Percentiles rank a stretch among this genome's conserved stretches.
phyloP scores from a whole-genome alignment of 1,284 basidiomycete genomes.

The Athelia sp. region DNA sequence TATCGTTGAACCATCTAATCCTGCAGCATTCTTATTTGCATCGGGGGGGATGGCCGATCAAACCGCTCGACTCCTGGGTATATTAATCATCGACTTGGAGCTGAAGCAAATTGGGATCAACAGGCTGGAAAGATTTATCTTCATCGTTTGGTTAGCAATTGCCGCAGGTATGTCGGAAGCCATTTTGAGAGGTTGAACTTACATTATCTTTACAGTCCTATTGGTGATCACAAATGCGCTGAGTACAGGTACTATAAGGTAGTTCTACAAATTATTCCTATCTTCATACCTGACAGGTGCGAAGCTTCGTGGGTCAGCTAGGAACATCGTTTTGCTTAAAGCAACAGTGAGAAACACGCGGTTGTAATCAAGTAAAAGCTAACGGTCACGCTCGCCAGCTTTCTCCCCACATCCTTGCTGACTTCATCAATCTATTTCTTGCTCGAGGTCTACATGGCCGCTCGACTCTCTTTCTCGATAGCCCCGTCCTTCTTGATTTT shows the following conservation, averaged over 20 bases:
- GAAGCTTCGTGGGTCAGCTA: conserved; percentile 7
- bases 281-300: conserved; percentile 2
- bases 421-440: conserved; percentile 35
- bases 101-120: conserved; percentile 28
- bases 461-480: conserved; percentile 30
- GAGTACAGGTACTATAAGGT: conserved; percentile 34
- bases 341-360: conserved; percentile 27
- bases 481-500: conserved; percentile 20
- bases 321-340: conserved; percentile 28
- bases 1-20: conserved; percentile 2
- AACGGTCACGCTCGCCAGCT: conserved; percentile 23
- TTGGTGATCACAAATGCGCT: conserved; percentile 39
- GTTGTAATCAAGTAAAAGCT: background rate
- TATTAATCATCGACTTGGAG: conserved; percentile 37
- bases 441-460: conserved; percentile 37
- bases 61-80: conserved; percentile 36
- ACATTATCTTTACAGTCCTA: conserved; percentile 26
- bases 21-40: conserved; percentile 42
- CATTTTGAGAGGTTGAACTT: conserved; percentile 1
- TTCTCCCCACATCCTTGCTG: conserved; percentile 35
- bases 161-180: conserved; percentile 31
- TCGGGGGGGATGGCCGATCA: conserved; percentile 43
- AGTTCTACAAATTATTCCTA: background rate
- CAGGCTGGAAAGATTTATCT: conserved; percentile 28
- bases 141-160: conserved; percentile 30